These are phyloP conservation scores for Polysphondylium violaceum DNA, from an alignment of 78 protist genomes.

Conservation along the genomic window DNA sequence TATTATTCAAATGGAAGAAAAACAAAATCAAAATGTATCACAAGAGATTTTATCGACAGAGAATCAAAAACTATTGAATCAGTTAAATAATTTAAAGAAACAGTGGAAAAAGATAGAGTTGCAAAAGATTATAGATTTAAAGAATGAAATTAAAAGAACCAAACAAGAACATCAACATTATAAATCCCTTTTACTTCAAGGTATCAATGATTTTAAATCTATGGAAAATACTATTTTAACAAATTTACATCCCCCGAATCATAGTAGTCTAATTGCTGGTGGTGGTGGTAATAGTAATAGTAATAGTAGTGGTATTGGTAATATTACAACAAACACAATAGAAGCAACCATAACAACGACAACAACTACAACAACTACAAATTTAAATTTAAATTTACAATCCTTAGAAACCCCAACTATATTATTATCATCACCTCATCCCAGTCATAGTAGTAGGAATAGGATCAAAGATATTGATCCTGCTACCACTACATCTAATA, in stretches of 20 bases:
- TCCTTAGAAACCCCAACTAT: too few relatives aligned
- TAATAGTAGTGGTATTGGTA: background rate
- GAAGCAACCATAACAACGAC: background rate
- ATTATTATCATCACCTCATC: too few relatives aligned
- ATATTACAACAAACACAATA: background rate
- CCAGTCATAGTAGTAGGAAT: too few relatives aligned
- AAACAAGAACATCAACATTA: constrained; percentile 45
- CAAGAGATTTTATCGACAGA: constrained; percentile 42
- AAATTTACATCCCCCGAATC: too few relatives aligned
- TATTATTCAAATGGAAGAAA: constrained; percentile 7
- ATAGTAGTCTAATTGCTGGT: too few relatives aligned
- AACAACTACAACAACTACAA: background rate
- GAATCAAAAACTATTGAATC: constrained; percentile 8
- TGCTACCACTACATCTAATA: too few relatives aligned
- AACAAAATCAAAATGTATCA: constrained; percentile 35
- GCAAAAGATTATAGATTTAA: constrained; percentile 26
- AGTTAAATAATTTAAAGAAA: constrained; percentile 15
- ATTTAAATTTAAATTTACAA: background rate
- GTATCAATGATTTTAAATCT: constrained; percentile 53
- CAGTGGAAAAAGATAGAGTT: constrained; percentile 30
- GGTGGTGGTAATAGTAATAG: background rate
- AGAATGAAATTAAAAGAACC: constrained; percentile 58
- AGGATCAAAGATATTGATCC: too few relatives aligned
- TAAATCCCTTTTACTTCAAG: constrained; percentile 43
- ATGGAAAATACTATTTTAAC: constrained; percentile 40